Evolutionary conservation across 148 eudicot species (phyloP).

Genomic region (Persicaria tinctoria): DNA sequence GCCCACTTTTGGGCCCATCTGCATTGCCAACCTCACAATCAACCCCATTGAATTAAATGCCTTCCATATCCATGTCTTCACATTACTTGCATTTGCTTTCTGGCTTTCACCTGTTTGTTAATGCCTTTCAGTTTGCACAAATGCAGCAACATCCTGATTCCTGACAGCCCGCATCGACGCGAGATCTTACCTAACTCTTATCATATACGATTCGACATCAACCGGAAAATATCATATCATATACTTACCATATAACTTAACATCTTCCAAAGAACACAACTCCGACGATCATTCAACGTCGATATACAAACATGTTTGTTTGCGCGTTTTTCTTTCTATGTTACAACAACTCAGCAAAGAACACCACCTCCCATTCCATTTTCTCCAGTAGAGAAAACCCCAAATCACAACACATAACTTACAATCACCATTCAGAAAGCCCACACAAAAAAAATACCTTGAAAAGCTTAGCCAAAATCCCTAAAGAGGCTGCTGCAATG

Average conservation of each 20-base stretch:
- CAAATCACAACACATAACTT: too few relatives aligned
- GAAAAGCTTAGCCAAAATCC: not conserved
- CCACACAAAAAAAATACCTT: not conserved
- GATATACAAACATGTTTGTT: slow-evolving; percentile 3
- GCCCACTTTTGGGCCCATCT: slow-evolving; percentile 7
- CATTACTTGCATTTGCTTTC: not conserved
- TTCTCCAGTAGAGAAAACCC: slow-evolving; percentile 5
- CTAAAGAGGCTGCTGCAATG: slow-evolving; percentile 72
- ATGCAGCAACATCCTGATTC: not conserved
- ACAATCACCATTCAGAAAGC: not conserved
- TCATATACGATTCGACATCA: not conserved
- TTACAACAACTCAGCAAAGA: not conserved
- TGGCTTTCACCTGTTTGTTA: not conserved
- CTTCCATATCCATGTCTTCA: not conserved
- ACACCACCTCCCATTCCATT: not conserved
- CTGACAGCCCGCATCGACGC: not conserved
- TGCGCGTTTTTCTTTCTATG: not conserved
- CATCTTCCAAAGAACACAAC: not conserved
- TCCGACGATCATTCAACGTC: not conserved
- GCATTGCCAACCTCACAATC: not conserved
- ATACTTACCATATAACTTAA: not conserved
- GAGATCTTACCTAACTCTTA: not conserved
- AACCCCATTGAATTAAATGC: not conserved
- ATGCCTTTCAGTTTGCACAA: not conserved
- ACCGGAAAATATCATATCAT: not conserved